Percentiles rank a stretch among this genome's conserved stretches.
phyloP scores from a whole-genome alignment of 371 early-diverging fungal genomes.

The Smittium culicis region DNA sequence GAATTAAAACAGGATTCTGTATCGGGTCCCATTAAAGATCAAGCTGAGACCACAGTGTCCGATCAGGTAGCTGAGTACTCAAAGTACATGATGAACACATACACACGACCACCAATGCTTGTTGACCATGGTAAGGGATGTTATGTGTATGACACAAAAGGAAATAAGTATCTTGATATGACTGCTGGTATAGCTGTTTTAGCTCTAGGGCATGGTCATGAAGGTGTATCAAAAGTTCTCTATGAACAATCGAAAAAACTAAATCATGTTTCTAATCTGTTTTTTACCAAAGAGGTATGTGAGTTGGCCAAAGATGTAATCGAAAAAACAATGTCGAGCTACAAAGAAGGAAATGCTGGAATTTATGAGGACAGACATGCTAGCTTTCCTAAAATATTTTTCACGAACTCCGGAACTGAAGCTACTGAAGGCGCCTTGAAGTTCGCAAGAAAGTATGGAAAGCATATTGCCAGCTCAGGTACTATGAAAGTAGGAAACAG shows the following conservation, averaged over 20 bases:
- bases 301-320: conserved; percentile 53
- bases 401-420: conserved; percentile 82
- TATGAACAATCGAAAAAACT: conserved; percentile 63
- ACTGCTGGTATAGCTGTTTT: conserved; percentile 82
- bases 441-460: conserved; percentile 83
- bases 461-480: conserved; percentile 36
- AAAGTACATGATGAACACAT: conserved; percentile 48
- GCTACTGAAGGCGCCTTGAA: conserved; percentile 88
- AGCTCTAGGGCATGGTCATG: conserved; percentile 71
- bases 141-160: conserved; percentile 50
- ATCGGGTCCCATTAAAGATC: too few relatives aligned
- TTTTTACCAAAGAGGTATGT: conserved; percentile 61
- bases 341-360: conserved; percentile 26
- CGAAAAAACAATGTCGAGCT: conserved; percentile 36
- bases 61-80: too few relatives aligned
- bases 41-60: too few relatives aligned
- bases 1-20: too few relatives aligned
- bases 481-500: conserved; percentile 23
- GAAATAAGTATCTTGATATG: conserved; percentile 64
- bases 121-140: conserved; percentile 60
- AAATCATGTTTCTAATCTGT: conserved; percentile 71
- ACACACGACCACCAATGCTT: conserved; percentile 46
- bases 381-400: conserved; percentile 50
- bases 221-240: conserved; percentile 46
- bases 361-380: too few relatives aligned